phyloP scores from a whole-genome alignment of 805 yeast genomes.

The Suhomyces vadensis region DNA sequence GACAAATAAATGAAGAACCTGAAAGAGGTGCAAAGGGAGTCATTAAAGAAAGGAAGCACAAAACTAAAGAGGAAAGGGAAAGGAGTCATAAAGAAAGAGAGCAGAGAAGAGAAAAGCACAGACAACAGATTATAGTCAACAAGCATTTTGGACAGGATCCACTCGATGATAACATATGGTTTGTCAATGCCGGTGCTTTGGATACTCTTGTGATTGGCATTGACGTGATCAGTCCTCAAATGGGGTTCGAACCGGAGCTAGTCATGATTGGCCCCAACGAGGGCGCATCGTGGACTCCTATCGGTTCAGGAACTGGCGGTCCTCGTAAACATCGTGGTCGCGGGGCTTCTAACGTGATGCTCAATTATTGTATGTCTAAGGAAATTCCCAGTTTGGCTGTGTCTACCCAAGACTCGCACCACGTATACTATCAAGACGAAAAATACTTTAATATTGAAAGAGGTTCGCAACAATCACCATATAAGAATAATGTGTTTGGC shows the following conservation, averaged over 20 bases:
- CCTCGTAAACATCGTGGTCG: conserved; percentile 7
- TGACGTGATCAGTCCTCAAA: conserved; percentile 26
- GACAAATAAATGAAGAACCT: conserved; percentile 13
- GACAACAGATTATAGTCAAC: not conserved
- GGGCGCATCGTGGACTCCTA: conserved; percentile 19
- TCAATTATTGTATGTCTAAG: conserved; percentile 16
- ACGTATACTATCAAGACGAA: conserved; percentile 37
- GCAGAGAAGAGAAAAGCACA: conserved; percentile 11
- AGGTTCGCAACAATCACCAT: conserved; percentile 10
- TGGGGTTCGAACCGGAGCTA: conserved; percentile 31
- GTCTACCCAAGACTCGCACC: conserved; percentile 27
- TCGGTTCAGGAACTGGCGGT: not conserved
- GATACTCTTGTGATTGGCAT: conserved; percentile 26
- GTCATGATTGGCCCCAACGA: conserved; percentile 38
- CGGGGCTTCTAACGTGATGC: conserved; percentile 16
- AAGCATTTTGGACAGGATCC: conserved; percentile 37
- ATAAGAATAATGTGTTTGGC: conserved; percentile 23
- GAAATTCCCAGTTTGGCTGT: conserved; percentile 24
- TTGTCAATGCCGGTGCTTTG: conserved; percentile 30
- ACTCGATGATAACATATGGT: conserved; percentile 33
- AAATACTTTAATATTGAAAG: conserved; percentile 20
- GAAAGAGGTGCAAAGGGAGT: conserved; percentile 16
- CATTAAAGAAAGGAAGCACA: conserved; percentile 12
- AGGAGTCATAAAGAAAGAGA: conserved; percentile 10
- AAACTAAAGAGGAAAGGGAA: conserved; percentile 13